Conservation (phyloP, 2,329 filamentous ascomycete species). For the Fonsecaea nubica region DNA sequence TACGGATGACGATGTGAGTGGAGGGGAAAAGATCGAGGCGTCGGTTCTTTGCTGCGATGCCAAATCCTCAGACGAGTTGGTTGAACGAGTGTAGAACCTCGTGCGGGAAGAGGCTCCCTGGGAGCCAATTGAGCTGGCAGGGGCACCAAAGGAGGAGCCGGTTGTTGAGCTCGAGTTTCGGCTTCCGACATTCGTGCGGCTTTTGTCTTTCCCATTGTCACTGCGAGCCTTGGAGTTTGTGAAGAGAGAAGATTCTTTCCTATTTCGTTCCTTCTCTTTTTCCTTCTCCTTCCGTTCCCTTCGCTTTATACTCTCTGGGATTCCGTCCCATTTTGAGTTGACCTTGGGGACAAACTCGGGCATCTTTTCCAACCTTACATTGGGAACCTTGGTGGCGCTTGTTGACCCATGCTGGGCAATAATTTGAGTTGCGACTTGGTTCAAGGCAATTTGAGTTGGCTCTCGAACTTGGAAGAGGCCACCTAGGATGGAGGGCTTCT, state of each 20-base stretch:
- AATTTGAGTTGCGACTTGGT: conserved; percentile 51
- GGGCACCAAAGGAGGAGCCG: conserved; percentile 29
- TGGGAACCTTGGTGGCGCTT: conserved; percentile 45
- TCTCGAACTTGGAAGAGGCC: conserved; percentile 57
- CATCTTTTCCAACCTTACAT: conserved; percentile 54
- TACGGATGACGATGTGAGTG: conserved; percentile 5
- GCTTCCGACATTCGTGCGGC: conserved; percentile 14
- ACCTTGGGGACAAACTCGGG: conserved; percentile 59
- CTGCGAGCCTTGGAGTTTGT: conserved; percentile 10
- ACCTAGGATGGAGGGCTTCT: conserved; percentile 49
- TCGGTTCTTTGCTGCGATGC: conserved; percentile 30
- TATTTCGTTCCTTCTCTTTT: conserved; percentile 26
- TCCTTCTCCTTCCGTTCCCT: conserved; percentile 40
- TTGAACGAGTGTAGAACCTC: conserved; percentile 31
- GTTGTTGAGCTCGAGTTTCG: conserved; percentile 31
- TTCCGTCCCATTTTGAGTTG: conserved; percentile 62
- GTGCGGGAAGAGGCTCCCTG: conserved; percentile 19
- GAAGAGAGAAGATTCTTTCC: conserved; percentile 18
- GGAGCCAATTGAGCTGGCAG: conserved; percentile 27
- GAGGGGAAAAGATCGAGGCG: conserved; percentile 8
- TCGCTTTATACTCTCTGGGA: conserved; percentile 52
- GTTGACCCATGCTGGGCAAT: conserved; percentile 50
- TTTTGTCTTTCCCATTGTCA: conserved; percentile 6
- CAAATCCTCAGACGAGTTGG: conserved; percentile 35
- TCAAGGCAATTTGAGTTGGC: conserved; percentile 55